Evolutionary conservation across 192 early-diverging fungal genomes (phyloP).

Genomic region (Entrophospora sp.): DNA sequence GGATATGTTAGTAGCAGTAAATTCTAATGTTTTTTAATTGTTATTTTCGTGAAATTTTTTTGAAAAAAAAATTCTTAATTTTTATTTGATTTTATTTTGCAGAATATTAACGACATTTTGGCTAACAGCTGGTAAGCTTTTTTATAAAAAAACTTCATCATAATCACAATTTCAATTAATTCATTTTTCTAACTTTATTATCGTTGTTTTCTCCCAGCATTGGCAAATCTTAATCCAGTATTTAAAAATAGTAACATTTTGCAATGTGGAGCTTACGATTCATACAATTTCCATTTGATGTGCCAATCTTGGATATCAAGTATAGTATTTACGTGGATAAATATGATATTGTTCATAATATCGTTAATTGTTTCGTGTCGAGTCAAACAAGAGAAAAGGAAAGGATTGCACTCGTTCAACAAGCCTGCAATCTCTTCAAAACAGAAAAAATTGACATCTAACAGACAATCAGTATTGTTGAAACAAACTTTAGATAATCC

Average conservation of each 20-base stretch:
- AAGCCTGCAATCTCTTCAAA: not conserved
- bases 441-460: not conserved
- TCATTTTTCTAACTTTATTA: no score
- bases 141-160: no score
- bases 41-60: not conserved
- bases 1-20: not conserved
- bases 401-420: not conserved
- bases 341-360: not conserved
- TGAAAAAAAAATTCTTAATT: not conserved
- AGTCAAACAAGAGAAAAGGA: not conserved
- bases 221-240: not conserved
- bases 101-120: not conserved
- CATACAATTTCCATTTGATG: not conserved
- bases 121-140: not conserved
- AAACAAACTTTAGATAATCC: not conserved
- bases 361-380: not conserved
- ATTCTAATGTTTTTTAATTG: not conserved
- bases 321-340: not conserved
- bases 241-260: not conserved
- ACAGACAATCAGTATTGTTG: not conserved
- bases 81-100: not conserved
- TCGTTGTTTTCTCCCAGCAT: no score
- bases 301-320: not conserved
- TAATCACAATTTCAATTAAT: no score
- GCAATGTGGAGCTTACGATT: not conserved